phyloP scores from a whole-genome alignment of 495 filamentous ascomycete species.

The Penicillium pulvis region DNA sequence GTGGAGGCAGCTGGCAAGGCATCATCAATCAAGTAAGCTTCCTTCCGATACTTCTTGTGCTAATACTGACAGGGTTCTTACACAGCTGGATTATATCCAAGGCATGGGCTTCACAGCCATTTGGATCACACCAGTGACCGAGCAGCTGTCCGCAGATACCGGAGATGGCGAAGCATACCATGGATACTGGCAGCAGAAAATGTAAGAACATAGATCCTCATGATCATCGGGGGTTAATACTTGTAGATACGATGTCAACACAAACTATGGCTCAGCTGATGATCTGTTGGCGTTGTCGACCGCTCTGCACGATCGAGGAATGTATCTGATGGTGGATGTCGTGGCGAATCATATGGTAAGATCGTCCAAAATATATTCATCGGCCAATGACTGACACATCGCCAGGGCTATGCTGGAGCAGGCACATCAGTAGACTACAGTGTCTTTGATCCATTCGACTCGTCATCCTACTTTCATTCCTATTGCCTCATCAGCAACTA shows the following conservation, averaged over 20 bases:
- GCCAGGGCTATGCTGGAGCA: slow-evolving; percentile 58
- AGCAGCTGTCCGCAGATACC: slow-evolving; percentile 54
- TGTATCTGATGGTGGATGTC: slow-evolving; percentile 81
- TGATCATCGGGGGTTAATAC: not conserved
- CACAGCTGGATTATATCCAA: slow-evolving; percentile 58
- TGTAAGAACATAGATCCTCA: slow-evolving; percentile 32
- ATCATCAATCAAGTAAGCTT: slow-evolving; percentile 63
- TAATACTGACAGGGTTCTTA: not conserved
- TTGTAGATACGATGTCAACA: slow-evolving; percentile 57
- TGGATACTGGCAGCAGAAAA: slow-evolving; percentile 75
- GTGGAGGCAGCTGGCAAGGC: slow-evolving; percentile 74
- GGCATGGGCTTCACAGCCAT: slow-evolving; percentile 80
- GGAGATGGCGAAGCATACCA: slow-evolving; percentile 63
- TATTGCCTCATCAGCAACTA: slow-evolving; percentile 68
- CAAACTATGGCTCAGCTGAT: slow-evolving; percentile 62
- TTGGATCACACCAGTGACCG: slow-evolving; percentile 69
- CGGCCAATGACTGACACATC: slow-evolving; percentile 52
- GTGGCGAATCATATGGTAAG: slow-evolving; percentile 75
- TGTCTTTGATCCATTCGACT: slow-evolving; percentile 65
- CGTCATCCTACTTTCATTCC: slow-evolving; percentile 63
- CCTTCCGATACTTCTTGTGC: not conserved
- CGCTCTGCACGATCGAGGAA: slow-evolving; percentile 62
- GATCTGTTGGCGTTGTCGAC: slow-evolving; percentile 62
- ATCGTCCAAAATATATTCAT: slow-evolving; percentile 27
- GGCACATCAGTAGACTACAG: slow-evolving; percentile 60